Base-by-base conservation (phyloP, 1,139 yeast genomes). In the Blastobotrys aristatus region DNA sequence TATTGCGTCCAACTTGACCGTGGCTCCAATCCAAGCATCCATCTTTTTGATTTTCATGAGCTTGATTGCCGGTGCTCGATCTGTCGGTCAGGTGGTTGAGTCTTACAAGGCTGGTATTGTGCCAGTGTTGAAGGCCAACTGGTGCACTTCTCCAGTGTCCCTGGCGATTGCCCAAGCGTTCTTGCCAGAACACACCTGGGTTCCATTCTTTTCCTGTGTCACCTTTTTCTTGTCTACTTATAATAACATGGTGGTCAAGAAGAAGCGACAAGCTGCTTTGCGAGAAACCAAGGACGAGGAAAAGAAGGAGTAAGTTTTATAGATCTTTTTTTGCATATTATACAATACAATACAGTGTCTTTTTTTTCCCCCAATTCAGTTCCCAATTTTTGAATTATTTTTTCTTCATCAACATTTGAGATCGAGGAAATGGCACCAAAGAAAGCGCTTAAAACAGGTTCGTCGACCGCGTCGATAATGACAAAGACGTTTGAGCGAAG, bases 171-270 rank as follows among this genome's bases (percentile, higher is more conserved):
- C 96, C n/a, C 96, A 88, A 63, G 79, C 73, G 50, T 84, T 76
- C 60, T 63, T 88, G 29, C 76, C 79, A 16, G 88, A 88, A 13
- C 81, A 82, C 54, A 75, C 84, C 42, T 88, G 96, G 96, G 88
- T 86, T 7, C 87, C 87, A 1, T 85, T 85, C 68, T 86, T 86
- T 70, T 81, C 82, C 53, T 61, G 83, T 52, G 81, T 87, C 37
- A 85, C 81, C 58, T 87, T 87, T 60, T 63, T 84, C 34, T 69
- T 88, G 54, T 89, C 92, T 16, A 86, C 95, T 3, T 77, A 78
- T 57, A 92, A 87, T 65, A 88, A 88, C 65, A 77, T 83, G 40
- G 70, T 76, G 59, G 71, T 84, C 60, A 83, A 84, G 70, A 61
- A 67, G 57, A 69, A 68, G 48, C 70, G 65, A 50, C 60, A 62